Base-by-base conservation (phyloP, 1,284 basidiomycete genomes). In the Pisolithus thermaeus region DNA sequence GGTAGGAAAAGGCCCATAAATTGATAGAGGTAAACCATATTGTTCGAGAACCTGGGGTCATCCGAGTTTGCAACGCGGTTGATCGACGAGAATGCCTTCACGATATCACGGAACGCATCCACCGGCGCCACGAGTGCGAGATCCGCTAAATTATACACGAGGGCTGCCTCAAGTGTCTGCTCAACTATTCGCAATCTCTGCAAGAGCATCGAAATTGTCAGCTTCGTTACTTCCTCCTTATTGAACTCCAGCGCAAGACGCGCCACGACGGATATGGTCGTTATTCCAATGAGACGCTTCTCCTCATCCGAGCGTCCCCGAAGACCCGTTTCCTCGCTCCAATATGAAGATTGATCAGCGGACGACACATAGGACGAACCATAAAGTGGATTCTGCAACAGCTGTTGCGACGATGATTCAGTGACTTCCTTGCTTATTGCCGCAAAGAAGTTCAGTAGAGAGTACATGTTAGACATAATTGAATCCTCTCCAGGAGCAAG, bases 381-480 rank as follows among this genome's bases (percentile, higher is more conserved):
- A 52, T 74, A 72, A 7, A 79, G 68, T 23, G 76, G 72, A 55
- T 73, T 70, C 35, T 66, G 71, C 40, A 73, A 62, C 37, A 71
- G 53, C 50, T 77, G 70, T 20, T 74, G 63, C 56, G 68, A 69
- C 1, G 74, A 70, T 56, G 67, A 73, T 51, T 84, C 87, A 38
- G 79, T 78, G 39, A 82, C 76, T 50, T 85, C 92, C 67, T 86
- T 87, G 71, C 81, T 90, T 16, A 84, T 88, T 36, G 82, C 83
- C 2, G 87, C 83, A 52, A 97, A 87, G 63, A 92, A 90, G 64
- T 97, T 97, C 54, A 98, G 78, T 14, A 98, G 78, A 8, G 93
- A 95, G 68, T 98, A 97, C 82, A 97, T 90, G 59, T 93, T 93
- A 3, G 94, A 97, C 78, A 95, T 87, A 61, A 94, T 81, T 44